Conservation (phyloP, 2,329 filamentous ascomycete genomes). For the Coniochaeta ligniaria region DNA sequence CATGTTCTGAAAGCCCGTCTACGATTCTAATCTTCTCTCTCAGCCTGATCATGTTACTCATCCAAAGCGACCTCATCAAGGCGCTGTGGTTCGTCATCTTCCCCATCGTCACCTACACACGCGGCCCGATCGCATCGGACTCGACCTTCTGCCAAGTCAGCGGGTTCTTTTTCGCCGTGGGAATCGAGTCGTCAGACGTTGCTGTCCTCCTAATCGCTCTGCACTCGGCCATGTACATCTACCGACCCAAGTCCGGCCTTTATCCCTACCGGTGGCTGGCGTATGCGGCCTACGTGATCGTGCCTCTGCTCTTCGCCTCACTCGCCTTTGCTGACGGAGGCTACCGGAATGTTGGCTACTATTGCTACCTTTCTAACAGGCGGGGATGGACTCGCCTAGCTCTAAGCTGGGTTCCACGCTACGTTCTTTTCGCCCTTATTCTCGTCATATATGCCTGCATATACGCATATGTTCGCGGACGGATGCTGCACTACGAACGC, state of each 20-base stretch:
- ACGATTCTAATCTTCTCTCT: constrained; percentile 9
- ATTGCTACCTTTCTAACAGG: constrained; percentile 61
- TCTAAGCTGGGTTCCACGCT: constrained; percentile 67
- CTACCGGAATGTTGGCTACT: constrained; percentile 57
- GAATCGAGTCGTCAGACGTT: constrained; percentile 65
- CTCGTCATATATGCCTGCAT: constrained; percentile 59
- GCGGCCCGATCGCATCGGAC: constrained; percentile 39
- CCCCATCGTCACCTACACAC: constrained; percentile 48
- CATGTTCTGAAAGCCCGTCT: neutral
- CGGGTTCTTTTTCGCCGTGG: constrained; percentile 60
- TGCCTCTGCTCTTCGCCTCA: constrained; percentile 53
- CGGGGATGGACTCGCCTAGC: constrained; percentile 63
- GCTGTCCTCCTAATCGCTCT: constrained; percentile 66
- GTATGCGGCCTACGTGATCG: constrained; percentile 46
- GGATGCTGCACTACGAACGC: neutral
- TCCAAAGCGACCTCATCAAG: constrained; percentile 66
- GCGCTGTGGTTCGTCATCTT: constrained; percentile 62
- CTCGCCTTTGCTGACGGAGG: constrained; percentile 55
- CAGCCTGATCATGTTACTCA: constrained; percentile 67
- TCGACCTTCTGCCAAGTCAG: constrained; percentile 59
- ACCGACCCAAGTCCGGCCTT: constrained; percentile 56
- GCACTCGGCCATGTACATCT: constrained; percentile 66
- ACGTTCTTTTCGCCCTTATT: constrained; percentile 59
- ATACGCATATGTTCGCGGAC: constrained; percentile 56
- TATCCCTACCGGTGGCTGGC: constrained; percentile 59